Evolutionary conservation across 441 rosid genomes (phyloP), one percentile per base, ranked within the genome.

Genomic region (Pelargonium australe): DNA sequence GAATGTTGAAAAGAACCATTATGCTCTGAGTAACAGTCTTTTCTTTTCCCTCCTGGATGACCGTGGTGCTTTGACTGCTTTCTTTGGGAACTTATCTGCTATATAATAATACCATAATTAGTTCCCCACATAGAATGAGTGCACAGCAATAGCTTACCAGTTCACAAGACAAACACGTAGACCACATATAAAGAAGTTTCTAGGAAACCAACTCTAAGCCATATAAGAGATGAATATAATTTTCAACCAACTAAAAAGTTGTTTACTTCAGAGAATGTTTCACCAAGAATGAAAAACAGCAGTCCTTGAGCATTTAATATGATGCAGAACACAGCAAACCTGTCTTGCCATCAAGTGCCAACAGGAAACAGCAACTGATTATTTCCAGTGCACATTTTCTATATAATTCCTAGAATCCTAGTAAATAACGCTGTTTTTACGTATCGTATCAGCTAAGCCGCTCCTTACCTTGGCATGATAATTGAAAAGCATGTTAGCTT

Each of bases 71-170:
- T 80, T 71, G 71, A 66, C 72, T 81, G 93, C 75, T 71, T 76
- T 71, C 65, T 84, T 41, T 65, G 84, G 70, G 75, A 73, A 69
- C 67, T 80, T 65, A 77, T 79, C 91, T 92, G 87, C 58, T 71
- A 69, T 34, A 40, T 63, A 69, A 64, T 68, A 72, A 63, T 58
- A 9, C 20, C 69, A 71, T 31, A 73, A 70, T 75, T 16, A 72
- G 34, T 58, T 58, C 23, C 20, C 63, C 34, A 58, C 34, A 58
- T 20, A 20, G 23, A 28, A 58, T 58, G 34, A 58, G 20, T 57
- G 31, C 25, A 19, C 20, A 10, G 19, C 19, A 51, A 51, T n/a
- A 51, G 23, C 5, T 7, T 57, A 57, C 13, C 63, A 19, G 63
- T 57, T 64, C 41, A 72, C 41, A 63, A 19, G 25, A 28, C 44